Base-by-base conservation (phyloP, 2,329 filamentous ascomycete species). In the Penicillium psychrosexuale region DNA sequence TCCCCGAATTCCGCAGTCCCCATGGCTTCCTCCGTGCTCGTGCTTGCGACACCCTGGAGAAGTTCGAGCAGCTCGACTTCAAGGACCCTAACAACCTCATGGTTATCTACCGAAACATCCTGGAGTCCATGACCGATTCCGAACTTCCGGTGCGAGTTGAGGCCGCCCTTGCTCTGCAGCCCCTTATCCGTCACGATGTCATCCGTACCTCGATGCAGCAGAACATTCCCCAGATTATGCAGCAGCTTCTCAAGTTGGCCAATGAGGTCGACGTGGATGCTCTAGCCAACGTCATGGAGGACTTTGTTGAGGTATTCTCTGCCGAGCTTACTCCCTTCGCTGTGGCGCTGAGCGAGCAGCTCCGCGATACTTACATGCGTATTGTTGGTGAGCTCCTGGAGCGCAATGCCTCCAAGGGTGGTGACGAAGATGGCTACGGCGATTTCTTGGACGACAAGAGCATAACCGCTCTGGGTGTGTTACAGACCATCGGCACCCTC, bases 291-390 rank as follows among this genome's bases (percentile, higher is more conserved):
- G 94, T 99, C 37, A 99, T 99, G 94, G 94, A 99, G 75, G 94
- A 99, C 70, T 99, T 99, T 70, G 94, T 99, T 43, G 94, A 99
- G 74, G 92, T 97, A 2, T 99, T 99, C 70, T 93, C 94, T n/a
- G 84, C 91, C 3, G 94, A 99, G 72, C 82, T 99, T 44, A 97
- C 94, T 6, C 94, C 94, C 3, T 99, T 99, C 67, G 94, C 94
- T 11, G 93, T 99, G 31, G 94, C 94, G 5, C 81, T 99, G 4
- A 96, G 91, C 69, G 92, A 97, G 76, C 94, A 99, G 75, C 81
- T 99, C 45, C 87, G 93, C 40, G 94, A 99, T 68, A 99, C 94
- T 0, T 99, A 99, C 68, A 82, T 99, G 62, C 85, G 94, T 53
- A 97, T 99, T 61, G 88, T 99, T 45, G 84, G 90, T 38, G 93